Base-by-base conservation (phyloP, 768 basidiomycete species). In the Pleurotus eryngii region DNA sequence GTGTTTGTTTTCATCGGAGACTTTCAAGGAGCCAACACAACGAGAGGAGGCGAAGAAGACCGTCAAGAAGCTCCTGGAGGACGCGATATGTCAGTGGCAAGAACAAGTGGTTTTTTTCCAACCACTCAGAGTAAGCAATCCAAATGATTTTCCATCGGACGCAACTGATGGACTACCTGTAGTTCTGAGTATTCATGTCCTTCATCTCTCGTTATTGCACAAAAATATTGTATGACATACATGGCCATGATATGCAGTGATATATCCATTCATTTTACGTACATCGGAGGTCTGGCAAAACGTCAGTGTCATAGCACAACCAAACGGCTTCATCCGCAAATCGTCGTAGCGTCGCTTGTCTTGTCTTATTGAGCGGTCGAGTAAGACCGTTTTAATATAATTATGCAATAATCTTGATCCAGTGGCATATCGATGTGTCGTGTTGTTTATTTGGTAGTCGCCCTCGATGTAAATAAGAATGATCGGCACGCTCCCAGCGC, bases 91-190 rank as follows among this genome's bases (percentile, higher is more conserved):
- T 81, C 49, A 76, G 79, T 51, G 97, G 97, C 59, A 95, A 96
- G 86, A 98, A 97, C 86, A 87, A 87, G 75, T 98, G 95, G 95
- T 98, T 95, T 84, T 95, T 84, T 95, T 95, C 87, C 82, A 85
- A 61, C 71, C 88, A 56, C 85, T 94, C 63, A 85, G 86, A 70
- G 92, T 93, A 80, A 72, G 79, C 72, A 35, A 18, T 20, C 39
- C 43, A 37, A 4, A 38, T 15, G 2, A 20, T 35, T 49, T 39
- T 8, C 17, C 57, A 17, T 2, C 6, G 38, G 15, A 18, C 17
- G 15, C 20, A 42, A 48, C 64, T 66, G 0, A 68, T 20, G 0
- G 4, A 5, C 24, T 27, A 6, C 38, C 11, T n/a, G 4, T 48
- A 76, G 74, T 77, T 75, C 70, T 76, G 70, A 75, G 68, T 42